A percentile compares a stretch with the other conserved stretches of the same genome.
Evolutionary conservation across 75 land plant species (phyloP).

Genomic region (Cupressus sempervirens): DNA sequence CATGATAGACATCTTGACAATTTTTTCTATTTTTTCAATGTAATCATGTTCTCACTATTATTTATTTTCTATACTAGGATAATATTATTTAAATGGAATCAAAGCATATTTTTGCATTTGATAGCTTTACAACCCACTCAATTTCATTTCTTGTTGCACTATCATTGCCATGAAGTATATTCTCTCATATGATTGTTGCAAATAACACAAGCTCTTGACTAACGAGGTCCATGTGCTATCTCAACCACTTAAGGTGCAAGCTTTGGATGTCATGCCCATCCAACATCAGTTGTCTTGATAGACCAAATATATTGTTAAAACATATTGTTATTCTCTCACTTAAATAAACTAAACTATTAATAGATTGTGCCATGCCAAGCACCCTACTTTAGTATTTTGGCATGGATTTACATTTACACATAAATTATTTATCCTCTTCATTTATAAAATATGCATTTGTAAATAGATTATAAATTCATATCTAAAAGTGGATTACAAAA

Average conservation of each 20-base stretch:
- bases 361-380: too few relatives aligned
- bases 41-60: too few relatives aligned
- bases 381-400: neutral
- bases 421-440: neutral
- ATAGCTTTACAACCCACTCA: conserved; percentile 68
- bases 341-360: neutral
- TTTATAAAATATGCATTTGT: neutral
- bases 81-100: too few relatives aligned
- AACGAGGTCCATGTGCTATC: conserved; percentile 86
- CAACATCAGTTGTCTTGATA: conserved; percentile 50
- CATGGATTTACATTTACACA: too few relatives aligned
- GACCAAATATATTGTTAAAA: neutral
- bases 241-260: conserved; percentile 77
- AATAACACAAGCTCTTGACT: conserved; percentile 95
- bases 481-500: too few relatives aligned
- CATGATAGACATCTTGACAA: too few relatives aligned
- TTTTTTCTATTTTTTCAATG: too few relatives aligned
- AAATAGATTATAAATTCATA: too few relatives aligned
- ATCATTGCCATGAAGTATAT: conserved; percentile 87
- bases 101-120: too few relatives aligned
- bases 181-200: conserved; percentile 86
- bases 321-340: neutral
- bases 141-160: conserved; percentile 74
- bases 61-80: too few relatives aligned
- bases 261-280: conserved; percentile 66